These are phyloP conservation scores for Pseudonitzschia multiseries DNA, from an alignment of 108 stramenopile genomes.

Conservation along the genomic window DNA sequence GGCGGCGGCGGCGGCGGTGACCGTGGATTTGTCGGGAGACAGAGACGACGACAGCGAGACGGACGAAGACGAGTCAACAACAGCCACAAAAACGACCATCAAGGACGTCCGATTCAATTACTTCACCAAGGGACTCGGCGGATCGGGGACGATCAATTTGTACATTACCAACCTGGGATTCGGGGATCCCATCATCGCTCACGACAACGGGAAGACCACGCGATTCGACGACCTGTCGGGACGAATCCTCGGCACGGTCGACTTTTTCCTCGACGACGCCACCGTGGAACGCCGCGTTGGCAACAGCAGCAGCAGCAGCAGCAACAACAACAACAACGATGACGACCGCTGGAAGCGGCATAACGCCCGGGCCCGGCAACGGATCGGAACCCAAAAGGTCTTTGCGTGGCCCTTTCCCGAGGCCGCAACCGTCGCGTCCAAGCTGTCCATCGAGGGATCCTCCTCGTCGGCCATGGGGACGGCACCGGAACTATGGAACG, in stretches of 20 bases:
- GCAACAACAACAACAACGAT: not conserved
- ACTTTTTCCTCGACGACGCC: constrained; percentile 37
- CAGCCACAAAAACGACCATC: constrained; percentile 13
- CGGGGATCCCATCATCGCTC: constrained; percentile 56
- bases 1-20: constrained; percentile 22
- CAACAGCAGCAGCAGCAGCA: not conserved
- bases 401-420: constrained; percentile 77
- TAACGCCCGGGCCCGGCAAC: constrained; percentile 28
- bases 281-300: not conserved
- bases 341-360: not conserved
- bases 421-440: constrained; percentile 56
- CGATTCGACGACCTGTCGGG: constrained; percentile 46
- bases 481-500: constrained; percentile 65
- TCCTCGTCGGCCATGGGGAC: constrained; percentile 67
- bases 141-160: constrained; percentile 54
- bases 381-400: constrained; percentile 51
- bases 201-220: constrained; percentile 37
- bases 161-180: constrained; percentile 71
- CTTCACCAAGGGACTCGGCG: constrained; percentile 66
- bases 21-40: not conserved
- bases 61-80: not conserved
- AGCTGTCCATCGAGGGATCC: constrained; percentile 33
- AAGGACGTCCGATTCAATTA: constrained; percentile 59
- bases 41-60: not conserved
- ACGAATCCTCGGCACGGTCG: constrained; percentile 47